Evolutionary conservation across 1,284 basidiomycete species (phyloP).

Genomic region (Ceratobasidium sp.): DNA sequence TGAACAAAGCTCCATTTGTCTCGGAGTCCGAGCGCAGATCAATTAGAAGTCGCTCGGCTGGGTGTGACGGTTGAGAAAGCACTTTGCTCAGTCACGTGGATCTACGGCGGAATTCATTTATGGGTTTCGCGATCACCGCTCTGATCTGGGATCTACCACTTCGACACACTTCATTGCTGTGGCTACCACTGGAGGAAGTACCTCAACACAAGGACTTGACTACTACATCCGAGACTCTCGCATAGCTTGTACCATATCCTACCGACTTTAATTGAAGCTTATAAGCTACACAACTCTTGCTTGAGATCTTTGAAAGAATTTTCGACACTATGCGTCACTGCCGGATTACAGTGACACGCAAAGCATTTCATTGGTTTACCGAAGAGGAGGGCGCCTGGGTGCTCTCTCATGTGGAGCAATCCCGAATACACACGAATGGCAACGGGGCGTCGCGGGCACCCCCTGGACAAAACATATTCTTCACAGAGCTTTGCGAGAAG

Average conservation of each 20-base stretch:
- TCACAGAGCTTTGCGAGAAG: not conserved
- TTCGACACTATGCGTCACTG: not conserved
- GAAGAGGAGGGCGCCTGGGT: not conserved
- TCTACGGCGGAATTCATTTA: too few species aligned
- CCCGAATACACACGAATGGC: not conserved
- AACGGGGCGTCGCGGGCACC: not conserved
- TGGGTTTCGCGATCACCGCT: too few species aligned
- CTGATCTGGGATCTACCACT: not conserved
- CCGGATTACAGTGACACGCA: not conserved
- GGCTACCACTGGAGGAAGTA: too few species aligned
- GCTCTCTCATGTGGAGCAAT: not conserved
- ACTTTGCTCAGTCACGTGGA: too few species aligned
- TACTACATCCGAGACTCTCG: too few species aligned
- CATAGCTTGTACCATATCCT: too few species aligned
- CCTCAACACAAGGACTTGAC: too few species aligned
- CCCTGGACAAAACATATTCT: not conserved
- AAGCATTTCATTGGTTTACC: not conserved
- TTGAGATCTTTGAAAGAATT: too few species aligned
- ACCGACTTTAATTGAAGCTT: too few species aligned
- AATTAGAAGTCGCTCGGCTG: not conserved
- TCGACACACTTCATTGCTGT: not conserved
- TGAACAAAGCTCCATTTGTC: conserved; percentile 7
- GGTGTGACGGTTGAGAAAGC: too few species aligned
- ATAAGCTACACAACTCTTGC: too few species aligned
- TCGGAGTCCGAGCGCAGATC: not conserved